Conservation (phyloP, 2,329 filamentous ascomycete genomes). For the Ophiostoma ulmi region DNA sequence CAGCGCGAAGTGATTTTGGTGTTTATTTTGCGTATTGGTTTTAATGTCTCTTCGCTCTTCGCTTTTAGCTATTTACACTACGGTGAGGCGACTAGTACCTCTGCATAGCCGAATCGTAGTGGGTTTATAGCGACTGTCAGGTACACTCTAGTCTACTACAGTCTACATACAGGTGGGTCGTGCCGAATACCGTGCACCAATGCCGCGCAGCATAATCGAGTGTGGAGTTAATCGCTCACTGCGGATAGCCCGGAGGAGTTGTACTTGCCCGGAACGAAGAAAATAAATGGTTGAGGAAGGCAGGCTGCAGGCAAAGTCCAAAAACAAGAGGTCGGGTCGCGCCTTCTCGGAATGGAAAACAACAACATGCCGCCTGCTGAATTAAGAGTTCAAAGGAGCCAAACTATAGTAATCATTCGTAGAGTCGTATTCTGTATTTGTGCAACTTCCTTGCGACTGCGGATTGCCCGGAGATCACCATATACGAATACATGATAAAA, state of each 20-base stretch:
- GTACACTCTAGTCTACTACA: background rate
- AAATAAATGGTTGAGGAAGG: background rate
- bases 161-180: background rate
- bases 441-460: background rate
- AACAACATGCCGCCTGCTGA: background rate
- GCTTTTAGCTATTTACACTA: background rate
- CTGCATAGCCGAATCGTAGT: too few species aligned
- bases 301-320: background rate
- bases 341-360: conserved; percentile 9
- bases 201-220: background rate
- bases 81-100: background rate
- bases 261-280: background rate
- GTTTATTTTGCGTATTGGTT: background rate
- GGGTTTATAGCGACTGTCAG: background rate
- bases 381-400: background rate
- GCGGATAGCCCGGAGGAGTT: conserved; percentile 12
- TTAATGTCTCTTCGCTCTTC: background rate
- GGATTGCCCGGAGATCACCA: conserved; percentile 10
- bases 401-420: too few species aligned
- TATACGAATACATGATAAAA: too few species aligned
- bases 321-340: background rate
- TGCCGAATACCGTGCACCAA: background rate
- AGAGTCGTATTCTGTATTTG: background rate
- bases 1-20: conserved; percentile 5
- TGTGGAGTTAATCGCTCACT: conserved; percentile 17